Evolutionary conservation across 768 basidiomycete genomes (phyloP).

Genomic region (Tulasnella sp.): DNA sequence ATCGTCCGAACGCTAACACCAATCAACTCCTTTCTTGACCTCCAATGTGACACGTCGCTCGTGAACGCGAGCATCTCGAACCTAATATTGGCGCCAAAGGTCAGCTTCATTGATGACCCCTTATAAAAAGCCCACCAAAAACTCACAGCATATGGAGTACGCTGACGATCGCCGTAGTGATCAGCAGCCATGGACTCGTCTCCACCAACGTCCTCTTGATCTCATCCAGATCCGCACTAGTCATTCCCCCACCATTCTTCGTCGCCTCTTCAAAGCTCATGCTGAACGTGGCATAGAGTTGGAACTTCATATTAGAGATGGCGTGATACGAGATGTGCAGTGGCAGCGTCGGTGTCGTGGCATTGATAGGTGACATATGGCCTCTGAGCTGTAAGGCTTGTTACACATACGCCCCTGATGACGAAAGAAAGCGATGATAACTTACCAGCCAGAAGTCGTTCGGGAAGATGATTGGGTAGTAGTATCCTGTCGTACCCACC

Average conservation of each 20-base stretch:
- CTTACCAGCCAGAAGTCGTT: constrained; percentile 89
- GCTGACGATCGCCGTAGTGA: constrained; percentile 65
- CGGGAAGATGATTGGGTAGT: constrained; percentile 81
- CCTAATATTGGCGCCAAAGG: too few species aligned
- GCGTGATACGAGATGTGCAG: constrained; percentile 76
- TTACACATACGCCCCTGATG: background rate
- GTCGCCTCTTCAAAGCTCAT: constrained; percentile 73
- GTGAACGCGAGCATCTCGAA: constrained; percentile 56
- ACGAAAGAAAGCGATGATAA: background rate
- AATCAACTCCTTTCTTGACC: constrained; percentile 85
- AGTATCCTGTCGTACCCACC: constrained; percentile 53
- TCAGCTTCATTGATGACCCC: too few species aligned
- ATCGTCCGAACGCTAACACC: constrained; percentile 87
- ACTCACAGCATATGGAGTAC: constrained; percentile 77
- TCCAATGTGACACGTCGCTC: constrained; percentile 90
- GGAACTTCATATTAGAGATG: constrained; percentile 79
- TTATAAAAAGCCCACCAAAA: background rate
- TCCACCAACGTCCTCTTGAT: constrained; percentile 88
- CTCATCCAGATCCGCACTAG: constrained; percentile 76
- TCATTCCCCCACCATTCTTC: constrained; percentile 31
- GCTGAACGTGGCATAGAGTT: constrained; percentile 73
- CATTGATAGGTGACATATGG: constrained; percentile 74
- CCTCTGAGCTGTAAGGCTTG: constrained; percentile 36
- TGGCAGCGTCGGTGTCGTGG: constrained; percentile 63
- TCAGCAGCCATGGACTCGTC: constrained; percentile 82